Conservation (phyloP, 805 yeast genomes). For the Ogataea neopini region DNA sequence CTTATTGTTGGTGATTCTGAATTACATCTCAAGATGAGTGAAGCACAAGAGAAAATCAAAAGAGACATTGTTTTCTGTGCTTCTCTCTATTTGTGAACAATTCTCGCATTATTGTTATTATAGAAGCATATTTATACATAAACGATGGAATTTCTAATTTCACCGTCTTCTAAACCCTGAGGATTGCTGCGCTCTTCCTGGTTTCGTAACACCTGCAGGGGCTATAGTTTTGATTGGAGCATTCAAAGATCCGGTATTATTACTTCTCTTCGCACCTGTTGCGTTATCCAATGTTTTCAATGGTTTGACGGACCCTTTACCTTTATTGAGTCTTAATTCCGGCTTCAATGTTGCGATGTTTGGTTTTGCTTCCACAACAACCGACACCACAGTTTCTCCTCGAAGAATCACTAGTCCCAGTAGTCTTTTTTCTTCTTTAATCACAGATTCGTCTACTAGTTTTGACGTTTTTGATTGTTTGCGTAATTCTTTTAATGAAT, state of each 20-base stretch:
- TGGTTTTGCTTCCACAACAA: conserved; percentile 68
- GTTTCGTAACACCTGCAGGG: conserved; percentile 24
- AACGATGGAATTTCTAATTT: no score
- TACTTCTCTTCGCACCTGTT: neutral
- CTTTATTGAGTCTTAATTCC: conserved; percentile 32
- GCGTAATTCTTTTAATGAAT: conserved; percentile 39
- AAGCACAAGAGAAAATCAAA: conserved; percentile 92
- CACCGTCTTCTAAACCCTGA: conserved; percentile 19
- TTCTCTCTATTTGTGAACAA: conserved; percentile 68
- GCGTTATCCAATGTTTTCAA: conserved; percentile 25
- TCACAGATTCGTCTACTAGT: conserved; percentile 35
- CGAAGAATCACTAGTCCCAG: conserved; percentile 82
- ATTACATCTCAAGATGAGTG: conserved; percentile 85
- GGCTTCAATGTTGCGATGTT: conserved; percentile 35
- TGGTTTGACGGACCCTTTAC: conserved; percentile 36
- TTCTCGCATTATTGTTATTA: neutral
- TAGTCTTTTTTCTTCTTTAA: conserved; percentile 67
- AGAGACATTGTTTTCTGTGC: conserved; percentile 98
- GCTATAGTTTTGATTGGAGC: conserved; percentile 22
- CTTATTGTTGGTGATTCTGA: conserved; percentile 90
- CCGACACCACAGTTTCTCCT: conserved; percentile 82
- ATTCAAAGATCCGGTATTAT: conserved; percentile 11
- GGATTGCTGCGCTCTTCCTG: conserved; percentile 10
- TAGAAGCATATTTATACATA: conserved; percentile 1
- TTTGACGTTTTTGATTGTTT: conserved; percentile 11